Base-by-base conservation (phyloP, 1,284 basidiomycete genomes). In the Leccinum subrobustum region DNA sequence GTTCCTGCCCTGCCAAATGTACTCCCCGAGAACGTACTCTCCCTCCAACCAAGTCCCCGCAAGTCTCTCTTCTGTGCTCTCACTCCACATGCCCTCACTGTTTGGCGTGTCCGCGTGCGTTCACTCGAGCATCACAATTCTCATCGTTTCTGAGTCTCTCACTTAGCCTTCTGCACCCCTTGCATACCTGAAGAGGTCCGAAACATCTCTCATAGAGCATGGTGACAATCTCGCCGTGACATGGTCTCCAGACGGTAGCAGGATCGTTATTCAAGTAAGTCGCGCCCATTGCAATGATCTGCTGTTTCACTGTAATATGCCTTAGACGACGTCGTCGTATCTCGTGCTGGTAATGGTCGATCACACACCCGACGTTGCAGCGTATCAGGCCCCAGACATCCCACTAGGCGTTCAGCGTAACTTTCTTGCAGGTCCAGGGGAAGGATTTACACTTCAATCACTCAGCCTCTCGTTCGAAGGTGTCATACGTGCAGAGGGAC, bases 101-200 rank as follows among this genome's bases (percentile, higher is more conserved):
- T 95, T 42, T 96, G 93, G 93, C 85, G 89, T 73, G 88, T 92
- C 62, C 82, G 93, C 73, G 93, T 95, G 75, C 69, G 90, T 83
- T 48, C 27, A 44, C 50, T 54, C 33, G 48, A 52, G 29, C 33
- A 57, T 14, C 14, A 23, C 8, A 42, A 25, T n/a, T 4, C 18
- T n/a, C 52, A 35, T 59, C 0, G 7, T 52, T 47, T 52, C 61
- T 64, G 29, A 66, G 35, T 31, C 14, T 18, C 42, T 57, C 52
- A 27, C n/a, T 23, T 69, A 96, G 93, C 94, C 94, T 1, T 86
- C 89, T 29, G 87, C 89, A 23, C 80, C 92, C 11, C 77, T 96
- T 63, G 87, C 92, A 14, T 83, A 88, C 64, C 80, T 95, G 20
- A 81, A 86, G 33, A 85, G 94, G 54, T 91, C 91, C n/a, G 75